Evolutionary conservation across 225 moss, liverwort and hornwort genomes (phyloP), one percentile per base, ranked within the genome.

Genomic region (Takakia lepidozioides): DNA sequence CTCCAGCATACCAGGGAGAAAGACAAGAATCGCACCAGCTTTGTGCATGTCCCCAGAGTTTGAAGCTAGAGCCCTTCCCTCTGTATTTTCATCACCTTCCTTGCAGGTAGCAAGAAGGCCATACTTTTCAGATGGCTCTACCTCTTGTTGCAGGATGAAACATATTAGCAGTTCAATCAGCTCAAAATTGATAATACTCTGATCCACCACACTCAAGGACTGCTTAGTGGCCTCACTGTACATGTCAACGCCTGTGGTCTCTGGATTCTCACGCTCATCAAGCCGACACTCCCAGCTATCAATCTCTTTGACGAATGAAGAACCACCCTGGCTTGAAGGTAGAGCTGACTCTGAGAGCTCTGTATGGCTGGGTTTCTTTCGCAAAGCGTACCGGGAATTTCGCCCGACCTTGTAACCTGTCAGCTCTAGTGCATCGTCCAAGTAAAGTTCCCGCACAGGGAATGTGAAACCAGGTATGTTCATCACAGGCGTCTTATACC

Each of bases 381-480:
- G 72, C 38, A 70, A 43, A 18, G 83, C 83, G 58, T 83, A 88
- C 26, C 87, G 77, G 26, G 87, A 83, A 57, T 80, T 84, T 7
- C 74, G 74, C 20, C 77, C 83, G 28, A 88, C 70, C 58, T 69
- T 80, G 55, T 75, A 88, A 19, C 83, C 87, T 54, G 87, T 88
- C 40, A 83, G 47, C 62, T 88, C 87, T 21, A 84, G 59, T 49
- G 67, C 77, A 70, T 87, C 87, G 64, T 87, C 87, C 11, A 87
- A 57, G 47, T 80, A 87, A 1, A 83, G 69, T 59, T 83, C 87
- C 46, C 80, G 69, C 14, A 87, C 83, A 53, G 87, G 81, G 42
- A 71, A 83, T 5, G 87, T 87, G 41, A 87, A 83, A 5, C 87
- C 87, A 27, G 87, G 83, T 25, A 87, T 83, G 26, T 54, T 69